Evolutionary conservation across 192 early-diverging fungal species (phyloP).

Genomic region (Piromyces sp.): DNA sequence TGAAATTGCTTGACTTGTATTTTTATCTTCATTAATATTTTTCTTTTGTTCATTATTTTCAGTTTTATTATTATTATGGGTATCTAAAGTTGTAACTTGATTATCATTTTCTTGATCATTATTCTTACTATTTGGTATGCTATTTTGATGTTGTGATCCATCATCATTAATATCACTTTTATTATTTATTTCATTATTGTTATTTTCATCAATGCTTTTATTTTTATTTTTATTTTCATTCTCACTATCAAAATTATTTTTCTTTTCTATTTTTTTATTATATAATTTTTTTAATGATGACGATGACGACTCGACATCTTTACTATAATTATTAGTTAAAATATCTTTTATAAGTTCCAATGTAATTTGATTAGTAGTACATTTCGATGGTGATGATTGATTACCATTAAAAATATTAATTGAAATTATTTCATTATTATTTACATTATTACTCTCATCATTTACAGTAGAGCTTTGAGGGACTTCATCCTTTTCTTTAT

Average conservation of each 20-base stretch:
- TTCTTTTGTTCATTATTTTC: neutral
- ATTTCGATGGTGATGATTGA: neutral
- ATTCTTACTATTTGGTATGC: neutral
- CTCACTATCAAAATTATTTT: neutral
- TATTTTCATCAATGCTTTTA: neutral
- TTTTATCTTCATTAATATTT: neutral
- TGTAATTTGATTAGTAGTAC: neutral
- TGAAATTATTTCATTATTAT: no score
- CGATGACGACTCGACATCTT: neutral
- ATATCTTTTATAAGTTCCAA: neutral
- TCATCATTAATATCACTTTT: neutral
- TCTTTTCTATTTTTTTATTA: neutral
- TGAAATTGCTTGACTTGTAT: neutral
- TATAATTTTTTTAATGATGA: neutral
- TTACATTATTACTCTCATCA: no score
- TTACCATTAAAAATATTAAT: neutral
- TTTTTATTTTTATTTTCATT: neutral
- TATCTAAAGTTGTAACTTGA: neutral
- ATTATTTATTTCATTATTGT: neutral
- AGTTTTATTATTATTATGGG: neutral
- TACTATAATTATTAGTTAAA: neutral
- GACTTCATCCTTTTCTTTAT: no score
- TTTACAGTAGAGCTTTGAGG: no score
- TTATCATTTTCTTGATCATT: neutral
- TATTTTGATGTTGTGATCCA: no score